Evolutionary conservation across 2,329 filamentous ascomycete genomes (phyloP).

Genomic region (Dactylellina haptotyla): DNA sequence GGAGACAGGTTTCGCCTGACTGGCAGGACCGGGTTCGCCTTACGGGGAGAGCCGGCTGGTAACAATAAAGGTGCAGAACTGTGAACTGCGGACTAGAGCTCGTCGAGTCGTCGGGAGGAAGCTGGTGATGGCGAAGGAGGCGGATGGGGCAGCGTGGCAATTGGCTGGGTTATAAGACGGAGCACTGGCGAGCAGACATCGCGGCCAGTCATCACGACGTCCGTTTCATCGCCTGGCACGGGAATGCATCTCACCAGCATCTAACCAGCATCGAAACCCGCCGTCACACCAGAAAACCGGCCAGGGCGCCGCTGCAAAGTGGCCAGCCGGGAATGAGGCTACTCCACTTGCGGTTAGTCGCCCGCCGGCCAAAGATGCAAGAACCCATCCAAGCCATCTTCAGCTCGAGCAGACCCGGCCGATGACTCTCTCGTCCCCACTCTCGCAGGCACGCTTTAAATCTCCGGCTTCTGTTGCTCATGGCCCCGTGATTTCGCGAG

Average conservation of each 20-base stretch:
- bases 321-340: not conserved
- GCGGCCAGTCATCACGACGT: not conserved
- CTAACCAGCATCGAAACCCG: not conserved
- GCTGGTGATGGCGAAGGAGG: not conserved
- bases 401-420: not conserved
- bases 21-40: too few relatives aligned
- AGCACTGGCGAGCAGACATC: not conserved
- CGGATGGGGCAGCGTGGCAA: not conserved
- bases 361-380: slow-evolving; percentile 9
- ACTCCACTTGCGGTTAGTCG: slow-evolving; percentile 8
- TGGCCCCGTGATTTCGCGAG: slow-evolving; percentile 13
- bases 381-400: too few relatives aligned
- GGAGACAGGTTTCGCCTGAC: too few relatives aligned
- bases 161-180: slow-evolving; percentile 23
- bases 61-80: not conserved
- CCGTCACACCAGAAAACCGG: not conserved
- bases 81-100: not conserved
- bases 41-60: too few relatives aligned
- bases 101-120: not conserved
- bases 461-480: slow-evolving; percentile 7
- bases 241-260: not conserved
- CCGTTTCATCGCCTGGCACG: not conserved
- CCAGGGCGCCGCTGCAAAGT: not conserved
- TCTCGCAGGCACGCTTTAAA: not conserved
- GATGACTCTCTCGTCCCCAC: not conserved